phyloP scores from a whole-genome alignment of 2,329 filamentous ascomycete species.

The Cercospora beticola region DNA sequence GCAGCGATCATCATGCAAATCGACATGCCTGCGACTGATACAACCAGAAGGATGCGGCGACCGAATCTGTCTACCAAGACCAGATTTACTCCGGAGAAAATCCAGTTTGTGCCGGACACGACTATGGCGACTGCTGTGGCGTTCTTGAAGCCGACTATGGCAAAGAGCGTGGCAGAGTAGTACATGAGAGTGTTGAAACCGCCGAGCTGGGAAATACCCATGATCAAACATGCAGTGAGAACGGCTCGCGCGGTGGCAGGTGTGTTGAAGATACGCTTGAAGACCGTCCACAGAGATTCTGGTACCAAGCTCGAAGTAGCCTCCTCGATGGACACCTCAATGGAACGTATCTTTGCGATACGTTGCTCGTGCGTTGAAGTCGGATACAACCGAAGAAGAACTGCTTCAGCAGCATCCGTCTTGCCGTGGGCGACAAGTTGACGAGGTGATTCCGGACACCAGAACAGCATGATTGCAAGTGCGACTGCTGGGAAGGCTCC shows the following conservation, averaged over 20 bases:
- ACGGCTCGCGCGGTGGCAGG: neutral
- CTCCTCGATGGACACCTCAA: neutral
- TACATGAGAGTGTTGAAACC: neutral
- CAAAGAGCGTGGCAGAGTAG: neutral
- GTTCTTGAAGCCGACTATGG: slow-evolving; percentile 44
- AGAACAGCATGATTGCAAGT: neutral
- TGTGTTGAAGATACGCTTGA: neutral
- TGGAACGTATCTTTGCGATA: neutral
- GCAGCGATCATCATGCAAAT: slow-evolving; percentile 45
- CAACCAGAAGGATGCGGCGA: slow-evolving; percentile 47
- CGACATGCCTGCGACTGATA: slow-evolving; percentile 49
- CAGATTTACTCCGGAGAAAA: slow-evolving; percentile 53
- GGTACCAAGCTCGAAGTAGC: neutral
- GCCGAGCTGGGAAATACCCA: neutral
- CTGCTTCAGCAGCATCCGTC: neutral
- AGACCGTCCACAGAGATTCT: neutral
- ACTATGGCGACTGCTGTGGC: slow-evolving; percentile 50
- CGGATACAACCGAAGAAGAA: neutral
- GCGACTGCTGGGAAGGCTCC: neutral
- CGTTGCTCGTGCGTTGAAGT: neutral
- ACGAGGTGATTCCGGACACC: neutral
- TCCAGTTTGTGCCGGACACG: slow-evolving; percentile 50
- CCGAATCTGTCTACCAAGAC: slow-evolving; percentile 49
- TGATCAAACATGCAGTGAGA: neutral
- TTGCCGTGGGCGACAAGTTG: neutral